Base-by-base conservation (phyloP, 2,329 filamentous ascomycete genomes). In the Sporothrix pallida region DNA sequence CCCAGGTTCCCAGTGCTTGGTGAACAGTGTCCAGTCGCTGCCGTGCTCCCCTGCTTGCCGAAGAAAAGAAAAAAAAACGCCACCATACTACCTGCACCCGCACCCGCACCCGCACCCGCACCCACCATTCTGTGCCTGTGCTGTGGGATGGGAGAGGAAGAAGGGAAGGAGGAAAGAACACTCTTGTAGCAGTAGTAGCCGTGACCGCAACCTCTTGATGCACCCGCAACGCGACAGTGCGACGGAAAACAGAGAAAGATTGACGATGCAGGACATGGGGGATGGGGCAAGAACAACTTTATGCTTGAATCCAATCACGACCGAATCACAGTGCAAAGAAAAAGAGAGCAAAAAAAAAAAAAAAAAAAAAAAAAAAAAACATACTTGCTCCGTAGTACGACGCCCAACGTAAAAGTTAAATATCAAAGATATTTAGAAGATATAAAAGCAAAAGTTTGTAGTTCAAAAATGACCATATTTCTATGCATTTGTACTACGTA, bases 171-270 rank as follows among this genome's bases (percentile, higher is more conserved):
- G 42, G 42, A 31, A n/a, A 26, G 52, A 37, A 71, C 60, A 56
- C 54, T 71, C 69, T 60, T 23, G 69, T 62, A 71, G 69, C 54
- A 71, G 54, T 68, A 50, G 46, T 46, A 52, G 46, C 54, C 54
- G 20, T 23, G 54, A 13, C 23, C 69, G 54, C 42, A 62, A 71
- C 69, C 54, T 70, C 52, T 60, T 13, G n/a, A 31, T 70, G 69
- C 69, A 62, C 69, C 65, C 44, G 13, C 26, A 68, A 52, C 15
- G 15, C 65, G 46, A 68, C 26, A 15, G 65, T 37, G 3, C 37
- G 23, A 37, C 13, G 46, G 46, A 12, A 68, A 31, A 68, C 63
- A 37, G 23, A 52, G 23, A 52, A 50, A 52, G 20, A 67, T 48
- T 48, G 62, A 44, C n/a, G 42, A 67, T 67, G n/a, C 42, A 46